Evolutionary conservation across 2,329 filamentous ascomycete species (phyloP), one percentile per base, ranked within the genome.

Genomic region (Elsinoe arachidis): DNA sequence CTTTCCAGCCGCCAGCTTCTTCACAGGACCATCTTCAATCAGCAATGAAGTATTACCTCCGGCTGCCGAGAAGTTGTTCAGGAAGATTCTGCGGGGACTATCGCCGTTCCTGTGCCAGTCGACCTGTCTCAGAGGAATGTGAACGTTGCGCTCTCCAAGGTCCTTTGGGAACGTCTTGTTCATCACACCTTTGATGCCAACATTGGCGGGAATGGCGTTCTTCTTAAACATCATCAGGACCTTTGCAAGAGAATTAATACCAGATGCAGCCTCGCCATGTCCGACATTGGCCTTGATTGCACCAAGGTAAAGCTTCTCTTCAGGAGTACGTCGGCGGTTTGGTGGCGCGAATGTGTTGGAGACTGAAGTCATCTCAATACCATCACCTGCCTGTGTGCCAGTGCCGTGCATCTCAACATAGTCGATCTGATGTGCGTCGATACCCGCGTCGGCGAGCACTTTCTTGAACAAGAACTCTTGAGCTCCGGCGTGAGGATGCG

Each of bases 341-440:
- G 75, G 73, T 19, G 80, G 78, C 44, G 81, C 82, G 63, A 86
- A 86, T 17, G 80, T 75, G 51, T 80, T 76, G 19, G 84, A 82
- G 51, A 95, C 86, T 0, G 86, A 90, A 1, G 82, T 77, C 85
- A 92, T 91, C 69, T 96, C 90, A 3, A 83, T 86, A 6, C 83
- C 84, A 66, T 95, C 90, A 60, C 88, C 90, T 33, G 87, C 88
- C 69, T 93, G 88, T 0, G 88, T 95, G 33, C 90, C 90, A 2
- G 90, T 95, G 12, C 88, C 90, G 69, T 95, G 89, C 84, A 93
- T 90, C 72, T 95, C 90, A 7, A 95, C 84, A 66, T 92, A 95
- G 70, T 84, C 84, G 51, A 95, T 80, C 61, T 91, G 86, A 53
- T 83, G 79, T 1, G 88, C 86, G 65, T 91, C 84, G 19, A 93